phyloP scores from a whole-genome alignment of 1,139 yeast genomes.

The Debaryomyces singareniensis region DNA sequence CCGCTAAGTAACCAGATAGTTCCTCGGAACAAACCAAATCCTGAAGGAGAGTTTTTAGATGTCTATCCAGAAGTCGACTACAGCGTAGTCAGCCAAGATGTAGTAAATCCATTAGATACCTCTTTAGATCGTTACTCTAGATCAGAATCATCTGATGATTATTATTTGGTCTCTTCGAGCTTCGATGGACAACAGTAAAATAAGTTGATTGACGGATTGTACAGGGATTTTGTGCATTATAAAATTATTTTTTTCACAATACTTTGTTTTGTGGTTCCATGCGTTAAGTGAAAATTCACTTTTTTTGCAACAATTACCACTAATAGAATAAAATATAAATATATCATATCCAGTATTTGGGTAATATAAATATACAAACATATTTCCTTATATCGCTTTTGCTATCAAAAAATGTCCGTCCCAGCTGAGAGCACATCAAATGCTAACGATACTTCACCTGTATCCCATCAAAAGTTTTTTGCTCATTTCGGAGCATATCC shows the following conservation, averaged over 20 bases:
- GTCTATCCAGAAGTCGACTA: conserved; percentile 3
- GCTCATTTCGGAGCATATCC: conserved; percentile 22
- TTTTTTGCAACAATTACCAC: background rate
- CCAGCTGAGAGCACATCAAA: conserved; percentile 2
- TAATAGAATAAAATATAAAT: background rate
- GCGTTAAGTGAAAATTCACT: no score
- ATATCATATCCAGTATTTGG: background rate
- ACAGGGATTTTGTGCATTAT: no score
- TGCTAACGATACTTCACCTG: conserved; percentile 1
- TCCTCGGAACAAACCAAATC: conserved; percentile 2
- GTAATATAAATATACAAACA: conserved; percentile 2
- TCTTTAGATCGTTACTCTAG: conserved; percentile 3
- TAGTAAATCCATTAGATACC: conserved; percentile 3
- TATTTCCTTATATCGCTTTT: background rate
- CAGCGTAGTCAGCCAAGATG: conserved; percentile 4
- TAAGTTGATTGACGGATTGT: no score
- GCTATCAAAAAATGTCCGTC: conserved; percentile 6
- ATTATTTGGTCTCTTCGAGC: conserved; percentile 1
- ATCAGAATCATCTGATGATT: conserved; percentile 3
- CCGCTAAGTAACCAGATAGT: no score
- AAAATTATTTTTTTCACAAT: no score
- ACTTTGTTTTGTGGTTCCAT: no score
- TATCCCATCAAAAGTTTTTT: conserved; percentile 8
- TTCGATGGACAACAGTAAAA: conserved; percentile 1
- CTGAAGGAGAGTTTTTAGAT: conserved; percentile 2